Base-by-base conservation (phyloP, 2,329 filamentous ascomycete genomes). In the Sordariomycetes sp. region DNA sequence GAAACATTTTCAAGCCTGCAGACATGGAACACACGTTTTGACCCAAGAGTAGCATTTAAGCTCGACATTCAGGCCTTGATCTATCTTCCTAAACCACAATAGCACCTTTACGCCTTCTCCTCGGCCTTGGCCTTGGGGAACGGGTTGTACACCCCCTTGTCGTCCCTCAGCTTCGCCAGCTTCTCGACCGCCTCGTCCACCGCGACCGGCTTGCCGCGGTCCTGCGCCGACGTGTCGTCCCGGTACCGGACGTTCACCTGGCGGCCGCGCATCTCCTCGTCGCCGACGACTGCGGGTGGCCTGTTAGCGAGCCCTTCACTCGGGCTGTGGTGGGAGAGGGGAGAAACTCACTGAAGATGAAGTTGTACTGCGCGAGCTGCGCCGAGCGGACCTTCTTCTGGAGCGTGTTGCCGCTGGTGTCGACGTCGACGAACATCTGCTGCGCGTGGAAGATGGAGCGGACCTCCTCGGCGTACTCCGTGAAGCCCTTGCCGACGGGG, bases 311-410 rank as follows among this genome's bases (percentile, higher is more conserved):
- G n/a, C 25, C 60, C 22, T 16, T 35, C 40, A 20, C n/a, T 25
- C 37, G 10, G 11, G 20, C 25, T 12, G n/a, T 1, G 48, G 10
- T 18, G n/a, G 53, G 34, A 43, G 12, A 35, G 50, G 43, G 28
- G 22, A 24, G 35, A 34, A 18, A 65, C 78, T 71, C 72, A 85
- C 82, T 81, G 66, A 92, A 88, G 65, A 91, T 88, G 72, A 88
- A 91, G 76, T 92, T 92, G 76, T 92, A 93, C 72, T 91, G 86
- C 57, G 86, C 79, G 65, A 93, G 72, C 73, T 94, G 89, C 16
- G 85, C 89, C 59, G 82, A 91, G 65, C 89, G 86, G 64, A 94
- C 90, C 83, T 94, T 94, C 82, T 94, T 93, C 71, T 90, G 86
- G 74, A 94, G 83, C 7, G 89, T 94, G 74, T 93, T 90, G 66